Conservation (phyloP, 2,329 filamentous ascomycete genomes). For the Fusarium clavum region DNA sequence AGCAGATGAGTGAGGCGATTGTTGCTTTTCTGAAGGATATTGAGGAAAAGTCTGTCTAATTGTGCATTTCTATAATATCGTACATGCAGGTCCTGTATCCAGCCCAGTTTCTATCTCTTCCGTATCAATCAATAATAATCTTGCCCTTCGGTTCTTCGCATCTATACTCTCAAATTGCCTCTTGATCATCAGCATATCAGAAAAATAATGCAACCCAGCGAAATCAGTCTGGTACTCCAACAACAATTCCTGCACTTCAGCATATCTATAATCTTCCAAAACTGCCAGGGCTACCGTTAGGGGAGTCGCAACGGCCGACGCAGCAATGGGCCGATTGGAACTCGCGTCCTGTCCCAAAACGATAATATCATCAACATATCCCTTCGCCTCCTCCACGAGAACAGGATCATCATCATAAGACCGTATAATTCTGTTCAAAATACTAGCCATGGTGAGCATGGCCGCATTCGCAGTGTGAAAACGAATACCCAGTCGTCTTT, state of each 20-base stretch:
- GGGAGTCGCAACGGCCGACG: neutral
- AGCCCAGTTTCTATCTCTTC: neutral
- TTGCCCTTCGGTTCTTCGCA: neutral
- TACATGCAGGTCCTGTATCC: neutral
- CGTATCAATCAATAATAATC: rapidly evolving
- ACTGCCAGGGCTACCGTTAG: neutral
- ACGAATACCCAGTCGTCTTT: neutral
- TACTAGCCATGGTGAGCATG: neutral
- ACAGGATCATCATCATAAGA: neutral
- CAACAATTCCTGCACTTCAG: neutral
- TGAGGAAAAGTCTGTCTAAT: neutral
- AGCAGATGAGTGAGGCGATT: constrained; percentile 17
- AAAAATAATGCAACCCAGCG: neutral
- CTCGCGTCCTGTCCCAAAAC: neutral
- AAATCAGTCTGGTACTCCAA: constrained; percentile 16
- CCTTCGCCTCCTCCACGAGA: neutral
- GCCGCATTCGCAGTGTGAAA: constrained; percentile 10
- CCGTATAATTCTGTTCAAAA: constrained; percentile 3
- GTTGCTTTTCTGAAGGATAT: constrained; percentile 6
- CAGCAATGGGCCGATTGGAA: constrained; percentile 13
- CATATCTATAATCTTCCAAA: neutral
- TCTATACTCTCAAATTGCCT: neutral
- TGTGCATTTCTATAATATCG: neutral
- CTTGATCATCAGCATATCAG: neutral
- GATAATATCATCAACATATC: neutral